Evolutionary conservation across 2,329 filamentous ascomycete species (phyloP), one percentile per base, ranked within the genome.

Genomic region (Ceratocystis variospora): DNA sequence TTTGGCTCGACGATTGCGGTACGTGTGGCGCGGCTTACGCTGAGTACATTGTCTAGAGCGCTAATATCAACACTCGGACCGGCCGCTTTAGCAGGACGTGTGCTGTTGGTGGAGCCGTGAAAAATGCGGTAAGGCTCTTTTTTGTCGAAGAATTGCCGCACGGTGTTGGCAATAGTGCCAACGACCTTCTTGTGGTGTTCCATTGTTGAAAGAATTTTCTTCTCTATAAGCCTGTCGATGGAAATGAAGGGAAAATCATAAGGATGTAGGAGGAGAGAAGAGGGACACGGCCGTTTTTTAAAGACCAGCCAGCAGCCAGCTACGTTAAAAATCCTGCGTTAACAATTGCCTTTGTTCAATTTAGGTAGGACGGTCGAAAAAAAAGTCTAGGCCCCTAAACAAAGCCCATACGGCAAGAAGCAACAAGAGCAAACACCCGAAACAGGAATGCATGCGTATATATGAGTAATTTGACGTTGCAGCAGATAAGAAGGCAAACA

Each of bases 51-150:
- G 70, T 76, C 77, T 2, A 92, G 79, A 2, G 77, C 74, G 72
- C 83, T 84, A 71, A 88, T 90, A 76, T 90, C 87, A 70, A 91
- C 79, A n/a, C 66, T 76, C 1, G 28, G 53, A 69, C 71, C 73
- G 71, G 76, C 71, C 76, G 81, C 68, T n/a, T 44, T 61, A 4
- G 46, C 57, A 75, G 81, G 80, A 4, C 81, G 84, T 61, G 88
- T 91, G 72, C 83, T 87, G 77, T 91, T 91, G 64, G 88, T 90
- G 50, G 84, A 86, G 71, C 88, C 88, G 77, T 91, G 88, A 74
- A 81, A 85, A 77, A 92, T 89, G 69, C 88, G 83, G 77, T 88
- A 92, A 25, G 86, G 82, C 72, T 79, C 75, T 61, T 75, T 73
- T 61, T 76, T 73, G 68, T 77, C 75, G 72, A 79, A 82, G 73